phyloP scores from a whole-genome alignment of 2,329 filamentous ascomycete genomes.

The Xylaria sp. region DNA sequence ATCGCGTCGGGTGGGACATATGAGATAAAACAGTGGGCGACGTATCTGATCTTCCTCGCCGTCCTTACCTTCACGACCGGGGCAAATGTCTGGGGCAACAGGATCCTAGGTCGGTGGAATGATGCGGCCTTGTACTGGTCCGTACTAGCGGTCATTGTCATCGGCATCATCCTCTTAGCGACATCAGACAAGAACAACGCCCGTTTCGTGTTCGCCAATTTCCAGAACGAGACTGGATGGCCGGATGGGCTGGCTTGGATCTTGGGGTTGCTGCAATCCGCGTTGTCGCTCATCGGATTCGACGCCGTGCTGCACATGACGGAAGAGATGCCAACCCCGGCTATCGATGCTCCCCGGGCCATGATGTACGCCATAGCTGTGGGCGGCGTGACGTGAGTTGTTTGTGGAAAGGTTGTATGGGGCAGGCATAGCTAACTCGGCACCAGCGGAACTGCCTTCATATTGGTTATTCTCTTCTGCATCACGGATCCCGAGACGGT shows the following conservation, averaged over 20 bases:
- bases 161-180: slow-evolving; percentile 50
- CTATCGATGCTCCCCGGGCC: slow-evolving; percentile 48
- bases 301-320: slow-evolving; percentile 53
- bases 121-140: slow-evolving; percentile 51
- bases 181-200: slow-evolving; percentile 49
- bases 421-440: slow-evolving; percentile 9
- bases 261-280: slow-evolving; percentile 51
- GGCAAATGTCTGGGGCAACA: slow-evolving; percentile 50
- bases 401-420: neutral
- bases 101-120: slow-evolving; percentile 49
- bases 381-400: slow-evolving; percentile 49
- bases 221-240: slow-evolving; percentile 54
- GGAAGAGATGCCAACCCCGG: slow-evolving; percentile 53
- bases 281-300: slow-evolving; percentile 48
- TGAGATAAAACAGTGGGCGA: slow-evolving; percentile 46
- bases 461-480: slow-evolving; percentile 51
- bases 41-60: slow-evolving; percentile 51
- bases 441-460: slow-evolving; percentile 44
- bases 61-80: slow-evolving; percentile 45
- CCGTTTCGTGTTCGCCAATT: slow-evolving; percentile 51
- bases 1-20: slow-evolving; percentile 48
- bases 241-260: slow-evolving; percentile 54
- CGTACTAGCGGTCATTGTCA: slow-evolving; percentile 48
- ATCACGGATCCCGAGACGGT: slow-evolving; percentile 46
- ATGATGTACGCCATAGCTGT: slow-evolving; percentile 52